Base-by-base conservation (phyloP, 2,329 filamentous ascomycete species). In the Macroventuria anomochaeta region DNA sequence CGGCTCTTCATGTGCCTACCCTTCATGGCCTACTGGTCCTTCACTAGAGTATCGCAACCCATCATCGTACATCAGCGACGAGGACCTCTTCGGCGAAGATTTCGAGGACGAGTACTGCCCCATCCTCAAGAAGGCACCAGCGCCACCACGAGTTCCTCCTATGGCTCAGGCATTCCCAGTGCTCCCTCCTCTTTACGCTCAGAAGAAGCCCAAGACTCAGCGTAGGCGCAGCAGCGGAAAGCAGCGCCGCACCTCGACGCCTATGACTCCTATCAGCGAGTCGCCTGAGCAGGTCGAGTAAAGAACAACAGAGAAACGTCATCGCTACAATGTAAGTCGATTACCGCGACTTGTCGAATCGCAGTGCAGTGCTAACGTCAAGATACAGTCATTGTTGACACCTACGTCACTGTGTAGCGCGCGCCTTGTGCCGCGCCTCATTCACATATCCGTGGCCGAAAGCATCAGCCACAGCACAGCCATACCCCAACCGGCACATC, bases 241-340 rank as follows among this genome's bases (percentile, higher is more conserved):
- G 69, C 67, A 69, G 52, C 67, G 72, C 34, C 69, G 74, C 46
- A 60, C 71, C 2, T 75, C 73, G 36, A 76, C 76, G 67, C 74
- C 75, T 11, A 76, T 77, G 75, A 72, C 70, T 48, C 74, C 75
- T 49, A 77, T 77, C 53, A 65, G 72, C 10, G 75, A 77, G 67
- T 73, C 71, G 7, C 71, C 72, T 17, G 73, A 75, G 59, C 68
- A 70, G 13, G 63, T 65, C 18, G 74, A 76, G 64, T 76, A 68
- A 75, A 59, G 20, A 55, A 28, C 34, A 31, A 5, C 26, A 42
- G 11, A 8, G 4, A 11, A 31, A 13, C 23, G 33, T 37, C 36
- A 32, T 42, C 29, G 20, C 50, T 42, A 49, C 18, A 56, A 34
- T 39, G 63, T 68, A 65, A 61, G 64, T 58, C 33, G 21, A 54